phyloP scores from a whole-genome alignment of 2,329 filamentous ascomycete genomes.

The Camptophora hylomeconis region DNA sequence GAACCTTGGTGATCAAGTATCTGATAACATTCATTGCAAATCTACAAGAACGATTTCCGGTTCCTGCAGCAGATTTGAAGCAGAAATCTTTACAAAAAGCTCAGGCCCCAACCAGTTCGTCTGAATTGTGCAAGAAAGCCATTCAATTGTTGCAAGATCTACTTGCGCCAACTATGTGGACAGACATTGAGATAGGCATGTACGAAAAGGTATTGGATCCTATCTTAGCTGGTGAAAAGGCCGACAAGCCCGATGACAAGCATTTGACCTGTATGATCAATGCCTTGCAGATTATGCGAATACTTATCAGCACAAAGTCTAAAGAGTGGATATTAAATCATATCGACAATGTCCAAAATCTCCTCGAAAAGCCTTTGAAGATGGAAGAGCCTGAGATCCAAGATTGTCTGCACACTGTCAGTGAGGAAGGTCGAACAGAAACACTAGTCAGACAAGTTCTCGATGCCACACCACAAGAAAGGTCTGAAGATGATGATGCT shows the following conservation, averaged over 20 bases:
- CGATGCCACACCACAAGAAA: slow-evolving; percentile 76
- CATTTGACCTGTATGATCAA: slow-evolving; percentile 63
- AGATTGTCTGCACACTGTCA: slow-evolving; percentile 68
- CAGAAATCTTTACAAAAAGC: slow-evolving; percentile 27
- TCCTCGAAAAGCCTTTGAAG: slow-evolving; percentile 77
- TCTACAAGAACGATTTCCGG: slow-evolving; percentile 69
- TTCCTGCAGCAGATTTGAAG: slow-evolving; percentile 45
- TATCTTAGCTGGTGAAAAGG: slow-evolving; percentile 71
- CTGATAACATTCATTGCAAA: slow-evolving; percentile 90
- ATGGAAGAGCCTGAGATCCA: slow-evolving; percentile 87
- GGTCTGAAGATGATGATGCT: slow-evolving; percentile 72
- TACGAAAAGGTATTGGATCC: slow-evolving; percentile 83
- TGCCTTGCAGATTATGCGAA: slow-evolving; percentile 78
- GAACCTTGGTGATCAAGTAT: slow-evolving; percentile 82
- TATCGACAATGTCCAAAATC: slow-evolving; percentile 65
- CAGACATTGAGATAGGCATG: slow-evolving; percentile 78
- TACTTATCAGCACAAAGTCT: slow-evolving; percentile 74
- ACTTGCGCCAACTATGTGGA: slow-evolving; percentile 79
- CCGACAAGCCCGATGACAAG: slow-evolving; percentile 69
- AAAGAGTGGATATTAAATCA: slow-evolving; percentile 83
- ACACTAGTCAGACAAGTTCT: slow-evolving; percentile 48
- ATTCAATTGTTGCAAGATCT: slow-evolving; percentile 72
- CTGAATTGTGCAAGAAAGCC: slow-evolving; percentile 76
- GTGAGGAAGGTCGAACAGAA: slow-evolving; percentile 56
- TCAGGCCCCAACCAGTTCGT: slow-evolving; percentile 41